Conservation (phyloP, 805 yeast species). For the Kregervanrija pseudodelftensis region DNA sequence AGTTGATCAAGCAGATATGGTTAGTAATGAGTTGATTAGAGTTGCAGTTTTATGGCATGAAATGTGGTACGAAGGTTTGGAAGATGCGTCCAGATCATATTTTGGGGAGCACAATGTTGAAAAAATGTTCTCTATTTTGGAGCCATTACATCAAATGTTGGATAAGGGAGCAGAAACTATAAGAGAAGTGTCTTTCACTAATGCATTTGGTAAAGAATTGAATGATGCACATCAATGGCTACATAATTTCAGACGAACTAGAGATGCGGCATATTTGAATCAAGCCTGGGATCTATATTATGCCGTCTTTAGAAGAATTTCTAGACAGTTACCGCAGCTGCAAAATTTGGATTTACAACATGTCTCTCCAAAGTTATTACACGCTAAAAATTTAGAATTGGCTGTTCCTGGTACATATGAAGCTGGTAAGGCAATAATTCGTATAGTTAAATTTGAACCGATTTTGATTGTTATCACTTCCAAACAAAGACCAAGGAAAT, state of each 20-base stretch:
- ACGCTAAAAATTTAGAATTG: constrained; percentile 69
- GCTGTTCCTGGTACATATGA: constrained; percentile 93
- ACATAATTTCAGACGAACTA: constrained; percentile 72
- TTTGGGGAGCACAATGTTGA: constrained; percentile 94
- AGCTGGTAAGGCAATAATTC: constrained; percentile 72
- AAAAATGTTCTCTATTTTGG: constrained; percentile 86
- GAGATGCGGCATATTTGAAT: constrained; percentile 79
- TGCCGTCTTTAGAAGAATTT: constrained; percentile 84
- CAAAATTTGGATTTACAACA: constrained; percentile 84
- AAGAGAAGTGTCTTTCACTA: constrained; percentile 86
- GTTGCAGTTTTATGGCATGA: constrained; percentile 98
- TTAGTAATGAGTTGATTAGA: constrained; percentile 87
- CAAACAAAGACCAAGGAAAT: constrained; percentile 89
- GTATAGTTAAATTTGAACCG: constrained; percentile 73
- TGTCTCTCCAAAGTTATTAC: constrained; percentile 84
- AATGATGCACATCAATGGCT: constrained; percentile 94
- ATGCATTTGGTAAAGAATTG: constrained; percentile 88
- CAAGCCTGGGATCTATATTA: constrained; percentile 98
- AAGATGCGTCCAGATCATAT: constrained; percentile 89
- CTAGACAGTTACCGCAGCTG: constrained; percentile 81
- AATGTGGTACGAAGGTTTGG: constrained; percentile 95
- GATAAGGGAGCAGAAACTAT: constrained; percentile 87
- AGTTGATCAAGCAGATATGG: constrained; percentile 89
- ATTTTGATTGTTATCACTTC: constrained; percentile 83
- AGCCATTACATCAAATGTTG: constrained; percentile 80